Conservation (phyloP, 2,329 filamentous ascomycete species). For the Ceratocystis huliohia region DNA sequence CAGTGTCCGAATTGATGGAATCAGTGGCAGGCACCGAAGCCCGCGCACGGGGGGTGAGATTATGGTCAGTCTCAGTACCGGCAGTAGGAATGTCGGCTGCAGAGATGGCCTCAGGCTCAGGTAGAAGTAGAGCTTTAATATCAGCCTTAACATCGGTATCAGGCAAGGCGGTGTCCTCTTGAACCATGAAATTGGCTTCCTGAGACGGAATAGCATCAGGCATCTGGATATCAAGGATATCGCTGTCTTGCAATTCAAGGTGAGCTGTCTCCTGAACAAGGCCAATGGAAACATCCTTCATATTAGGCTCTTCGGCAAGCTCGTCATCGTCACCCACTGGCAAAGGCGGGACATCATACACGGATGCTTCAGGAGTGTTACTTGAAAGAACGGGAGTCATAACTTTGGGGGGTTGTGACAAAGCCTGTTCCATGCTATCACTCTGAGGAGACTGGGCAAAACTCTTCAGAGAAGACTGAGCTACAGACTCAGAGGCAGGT, state of each 20-base stretch:
- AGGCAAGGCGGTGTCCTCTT: neutral
- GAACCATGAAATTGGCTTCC: neutral
- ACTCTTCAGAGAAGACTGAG: neutral
- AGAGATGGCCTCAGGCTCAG: too few species aligned
- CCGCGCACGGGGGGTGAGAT: slow-evolving; percentile 11
- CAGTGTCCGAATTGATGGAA: slow-evolving; percentile 11
- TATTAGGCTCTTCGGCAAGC: neutral
- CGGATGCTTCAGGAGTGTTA: neutral
- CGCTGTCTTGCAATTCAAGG: neutral
- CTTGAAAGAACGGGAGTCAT: neutral
- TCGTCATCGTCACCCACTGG: neutral
- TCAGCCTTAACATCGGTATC: neutral
- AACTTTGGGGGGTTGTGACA: neutral
- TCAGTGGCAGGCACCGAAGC: slow-evolving; percentile 2
- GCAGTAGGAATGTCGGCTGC: neutral
- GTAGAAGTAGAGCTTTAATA: neutral
- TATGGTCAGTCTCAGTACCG: neutral
- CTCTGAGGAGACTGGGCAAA: neutral
- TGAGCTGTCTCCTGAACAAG: neutral
- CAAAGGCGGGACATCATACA: neutral
- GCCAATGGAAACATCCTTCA: neutral
- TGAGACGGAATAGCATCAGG: neutral
- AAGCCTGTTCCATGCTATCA: neutral
- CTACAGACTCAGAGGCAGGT: neutral
- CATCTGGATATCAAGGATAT: neutral